Conservation (phyloP, 2,329 filamentous ascomycete species). For the Fonsecaea nubica region DNA sequence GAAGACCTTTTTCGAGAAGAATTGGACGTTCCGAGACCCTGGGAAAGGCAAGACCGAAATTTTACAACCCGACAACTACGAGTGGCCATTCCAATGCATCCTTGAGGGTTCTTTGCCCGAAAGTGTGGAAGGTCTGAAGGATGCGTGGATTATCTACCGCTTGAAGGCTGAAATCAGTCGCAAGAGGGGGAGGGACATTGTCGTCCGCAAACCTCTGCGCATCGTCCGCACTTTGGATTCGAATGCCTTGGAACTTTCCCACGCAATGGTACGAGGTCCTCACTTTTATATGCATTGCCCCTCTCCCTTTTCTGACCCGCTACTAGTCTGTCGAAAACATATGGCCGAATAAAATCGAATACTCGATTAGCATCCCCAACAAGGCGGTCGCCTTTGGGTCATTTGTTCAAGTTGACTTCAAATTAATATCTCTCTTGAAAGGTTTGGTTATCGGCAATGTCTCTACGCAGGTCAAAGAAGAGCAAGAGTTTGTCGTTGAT, state of each 20-base stretch:
- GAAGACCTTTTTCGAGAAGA: slow-evolving; percentile 68
- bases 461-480: slow-evolving; percentile 79
- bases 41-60: slow-evolving; percentile 59
- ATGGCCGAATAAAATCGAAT: slow-evolving; percentile 97
- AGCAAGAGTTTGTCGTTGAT: slow-evolving; percentile 68
- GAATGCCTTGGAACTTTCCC: slow-evolving; percentile 76
- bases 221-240: slow-evolving; percentile 79
- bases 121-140: slow-evolving; percentile 86
- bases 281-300: slow-evolving; percentile 4
- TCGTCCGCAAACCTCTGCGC: slow-evolving; percentile 77
- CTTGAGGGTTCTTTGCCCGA: slow-evolving; percentile 75
- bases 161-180: slow-evolving; percentile 90
- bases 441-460: slow-evolving; percentile 85
- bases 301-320: slow-evolving; percentile 12
- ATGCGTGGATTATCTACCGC: slow-evolving; percentile 87
- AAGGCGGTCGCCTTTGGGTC: slow-evolving; percentile 95
- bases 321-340: slow-evolving; percentile 82
- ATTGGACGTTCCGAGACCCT: slow-evolving; percentile 71
- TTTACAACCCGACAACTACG: slow-evolving; percentile 77
- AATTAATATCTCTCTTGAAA: slow-evolving; percentile 86
- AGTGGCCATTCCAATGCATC: slow-evolving; percentile 78
- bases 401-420: slow-evolving; percentile 81
- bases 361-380: slow-evolving; percentile 89
- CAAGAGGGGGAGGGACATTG: slow-evolving; percentile 86
- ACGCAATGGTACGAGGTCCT: slow-evolving; percentile 74